These are phyloP conservation scores for Xylaria multiplex DNA, from an alignment of 2,329 filamentous ascomycete species.

Conservation along the genomic window DNA sequence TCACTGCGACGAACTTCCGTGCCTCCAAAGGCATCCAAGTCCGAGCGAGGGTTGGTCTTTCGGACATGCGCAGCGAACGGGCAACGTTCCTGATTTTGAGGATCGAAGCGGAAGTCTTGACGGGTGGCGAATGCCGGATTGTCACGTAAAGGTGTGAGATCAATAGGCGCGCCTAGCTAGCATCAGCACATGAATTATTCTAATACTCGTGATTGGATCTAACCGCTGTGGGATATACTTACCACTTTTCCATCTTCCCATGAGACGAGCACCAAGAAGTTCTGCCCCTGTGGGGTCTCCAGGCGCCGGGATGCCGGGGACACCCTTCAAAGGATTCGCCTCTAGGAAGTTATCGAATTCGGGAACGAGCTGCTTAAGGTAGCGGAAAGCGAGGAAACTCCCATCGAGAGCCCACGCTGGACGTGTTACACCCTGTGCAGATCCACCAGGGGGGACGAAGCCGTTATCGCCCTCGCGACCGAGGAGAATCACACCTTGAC, in stretches of 20 bases:
- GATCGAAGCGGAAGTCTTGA: constrained; percentile 52
- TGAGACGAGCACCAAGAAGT: constrained; percentile 54
- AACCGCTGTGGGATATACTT: neutral
- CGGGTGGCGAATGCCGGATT: constrained; percentile 49
- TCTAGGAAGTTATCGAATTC: constrained; percentile 56
- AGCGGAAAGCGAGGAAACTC: constrained; percentile 57
- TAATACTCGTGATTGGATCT: neutral
- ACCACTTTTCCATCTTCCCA: constrained; percentile 56
- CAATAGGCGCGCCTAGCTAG: constrained; percentile 49
- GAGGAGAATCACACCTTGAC: constrained; percentile 51
- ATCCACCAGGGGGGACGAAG: neutral
- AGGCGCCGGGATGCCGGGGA: constrained; percentile 18
- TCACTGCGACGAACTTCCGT: constrained; percentile 46
- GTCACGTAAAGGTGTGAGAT: constrained; percentile 47
- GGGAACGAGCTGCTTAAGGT: constrained; percentile 56
- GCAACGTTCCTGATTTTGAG: constrained; percentile 50
- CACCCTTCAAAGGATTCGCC: constrained; percentile 22
- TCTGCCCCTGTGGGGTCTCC: constrained; percentile 45
- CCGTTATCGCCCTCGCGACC: constrained; percentile 51
- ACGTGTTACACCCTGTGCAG: constrained; percentile 28
- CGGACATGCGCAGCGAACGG: constrained; percentile 59
- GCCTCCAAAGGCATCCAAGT: constrained; percentile 45
- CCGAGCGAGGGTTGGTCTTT: constrained; percentile 57
- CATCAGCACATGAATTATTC: neutral
- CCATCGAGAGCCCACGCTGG: constrained; percentile 56